Evolutionary conservation across 805 yeast genomes (phyloP).

Genomic region (Brettanomyces nanus): DNA sequence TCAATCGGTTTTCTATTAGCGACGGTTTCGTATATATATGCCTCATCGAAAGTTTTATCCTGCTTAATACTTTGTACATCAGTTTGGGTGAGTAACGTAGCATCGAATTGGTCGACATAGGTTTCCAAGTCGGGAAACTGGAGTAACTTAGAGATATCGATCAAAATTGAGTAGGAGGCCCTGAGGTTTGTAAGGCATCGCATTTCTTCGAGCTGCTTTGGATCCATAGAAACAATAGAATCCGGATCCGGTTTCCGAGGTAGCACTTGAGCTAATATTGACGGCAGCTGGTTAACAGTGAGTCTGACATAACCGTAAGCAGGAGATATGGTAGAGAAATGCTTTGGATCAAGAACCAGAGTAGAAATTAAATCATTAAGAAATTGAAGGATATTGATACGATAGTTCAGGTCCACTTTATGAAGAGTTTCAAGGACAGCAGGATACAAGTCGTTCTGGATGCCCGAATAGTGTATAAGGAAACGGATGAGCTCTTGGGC

Average conservation of each 20-base stretch:
- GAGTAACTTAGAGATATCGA: conserved; percentile 18
- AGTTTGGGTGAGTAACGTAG: conserved; percentile 25
- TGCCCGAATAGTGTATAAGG: conserved; percentile 47
- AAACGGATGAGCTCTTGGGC: conserved; percentile 45
- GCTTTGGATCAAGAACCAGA: conserved; percentile 7
- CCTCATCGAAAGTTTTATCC: conserved; percentile 27
- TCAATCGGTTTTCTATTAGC: neutral
- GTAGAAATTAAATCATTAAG: conserved; percentile 50
- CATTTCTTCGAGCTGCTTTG: conserved; percentile 7
- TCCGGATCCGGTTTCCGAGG: conserved; percentile 20
- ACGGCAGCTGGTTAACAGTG: conserved; percentile 26
- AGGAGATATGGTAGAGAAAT: conserved; percentile 5
- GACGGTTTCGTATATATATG: conserved; percentile 6
- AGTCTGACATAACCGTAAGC: conserved; percentile 8
- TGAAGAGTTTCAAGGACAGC: conserved; percentile 55
- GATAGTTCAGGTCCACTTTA: conserved; percentile 45
- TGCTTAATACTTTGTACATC: conserved; percentile 26
- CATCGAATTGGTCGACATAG: conserved; percentile 23
- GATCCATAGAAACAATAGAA: neutral
- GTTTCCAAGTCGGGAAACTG: conserved; percentile 14
- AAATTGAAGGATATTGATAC: conserved; percentile 62
- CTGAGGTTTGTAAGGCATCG: conserved; percentile 23
- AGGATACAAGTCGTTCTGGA: conserved; percentile 61
- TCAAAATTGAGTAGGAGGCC: conserved; percentile 18
- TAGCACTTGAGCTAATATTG: conserved; percentile 28